Evolutionary conservation across 768 basidiomycete genomes (phyloP).

Genomic region (Calocybe indica): DNA sequence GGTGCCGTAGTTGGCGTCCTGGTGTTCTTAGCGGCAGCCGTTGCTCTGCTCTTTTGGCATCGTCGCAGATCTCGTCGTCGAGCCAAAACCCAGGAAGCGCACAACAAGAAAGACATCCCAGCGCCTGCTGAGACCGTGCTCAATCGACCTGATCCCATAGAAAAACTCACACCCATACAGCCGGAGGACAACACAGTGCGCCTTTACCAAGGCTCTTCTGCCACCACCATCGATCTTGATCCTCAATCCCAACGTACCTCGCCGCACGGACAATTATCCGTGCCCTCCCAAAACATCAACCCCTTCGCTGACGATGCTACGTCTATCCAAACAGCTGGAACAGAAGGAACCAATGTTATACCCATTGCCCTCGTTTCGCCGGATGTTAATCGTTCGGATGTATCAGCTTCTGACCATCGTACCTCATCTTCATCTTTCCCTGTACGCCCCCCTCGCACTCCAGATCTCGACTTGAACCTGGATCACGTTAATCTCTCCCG

Average conservation of each 20-base stretch:
- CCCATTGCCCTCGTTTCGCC: constrained; percentile 78
- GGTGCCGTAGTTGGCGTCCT: constrained; percentile 67
- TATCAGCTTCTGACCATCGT: constrained; percentile 11
- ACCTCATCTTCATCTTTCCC: constrained; percentile 39
- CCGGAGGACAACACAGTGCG: constrained; percentile 37
- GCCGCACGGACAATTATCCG: constrained; percentile 21
- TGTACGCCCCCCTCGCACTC: constrained; percentile 49
- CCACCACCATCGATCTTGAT: constrained; percentile 55
- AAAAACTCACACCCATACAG: constrained; percentile 40
- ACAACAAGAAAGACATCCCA: constrained; percentile 54
- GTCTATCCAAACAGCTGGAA: constrained; percentile 79
- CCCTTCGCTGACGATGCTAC: constrained; percentile 66
- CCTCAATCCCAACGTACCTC: constrained; percentile 38
- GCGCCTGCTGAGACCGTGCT: constrained; percentile 75
- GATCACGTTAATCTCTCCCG: constrained; percentile 58
- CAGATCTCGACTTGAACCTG: constrained; percentile 56
- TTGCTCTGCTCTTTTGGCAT: constrained; percentile 56
- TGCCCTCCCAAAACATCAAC: constrained; percentile 39
- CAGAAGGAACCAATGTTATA: constrained; percentile 80
- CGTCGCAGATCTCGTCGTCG: constrained; percentile 48
- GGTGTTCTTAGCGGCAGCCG: constrained; percentile 47
- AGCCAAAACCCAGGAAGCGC: constrained; percentile 21
- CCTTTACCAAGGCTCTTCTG: constrained; percentile 41
- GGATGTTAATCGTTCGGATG: constrained; percentile 31
- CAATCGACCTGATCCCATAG: constrained; percentile 75